Conservation (phyloP, 352 stramenopile genomes). For the Pythium phragmitis region DNA sequence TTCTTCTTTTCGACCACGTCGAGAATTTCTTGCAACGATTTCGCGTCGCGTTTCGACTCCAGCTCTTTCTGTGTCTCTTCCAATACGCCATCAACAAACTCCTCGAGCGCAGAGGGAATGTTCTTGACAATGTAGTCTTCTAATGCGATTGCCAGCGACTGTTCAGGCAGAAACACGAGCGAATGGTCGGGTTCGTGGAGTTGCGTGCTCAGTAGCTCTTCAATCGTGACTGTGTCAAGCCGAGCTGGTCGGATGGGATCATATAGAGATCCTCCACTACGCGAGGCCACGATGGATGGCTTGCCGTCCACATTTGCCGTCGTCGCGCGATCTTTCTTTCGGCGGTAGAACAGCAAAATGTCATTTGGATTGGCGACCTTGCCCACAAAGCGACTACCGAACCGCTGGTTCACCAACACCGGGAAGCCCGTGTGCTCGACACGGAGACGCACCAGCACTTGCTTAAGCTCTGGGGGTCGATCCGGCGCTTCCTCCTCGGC, state of each 20-base stretch:
- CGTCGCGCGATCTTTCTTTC: slow-evolving; percentile 57
- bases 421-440: slow-evolving; percentile 90
- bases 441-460: slow-evolving; percentile 81
- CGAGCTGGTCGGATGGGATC: slow-evolving; percentile 63
- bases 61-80: slow-evolving; percentile 75
- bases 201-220: slow-evolving; percentile 72
- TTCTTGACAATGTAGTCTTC: slow-evolving; percentile 86
- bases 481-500: slow-evolving; percentile 42
- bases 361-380: slow-evolving; percentile 88
- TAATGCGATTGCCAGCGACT: slow-evolving; percentile 60
- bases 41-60: slow-evolving; percentile 39
- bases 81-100: slow-evolving; percentile 69
- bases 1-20: slow-evolving; percentile 70
- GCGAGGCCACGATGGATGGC: slow-evolving; percentile 26
- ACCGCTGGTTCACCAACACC: slow-evolving; percentile 85
- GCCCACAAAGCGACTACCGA: slow-evolving; percentile 82
- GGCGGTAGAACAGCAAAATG: slow-evolving; percentile 79
- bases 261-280: slow-evolving; percentile 19
- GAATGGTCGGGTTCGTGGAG: slow-evolving; percentile 65
- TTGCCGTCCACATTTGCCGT: slow-evolving; percentile 37
- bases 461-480: slow-evolving; percentile 33
- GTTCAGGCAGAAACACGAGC: slow-evolving; percentile 75
- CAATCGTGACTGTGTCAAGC: slow-evolving; percentile 67
- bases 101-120: slow-evolving; percentile 70
- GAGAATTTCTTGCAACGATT: slow-evolving; percentile 62